Conservation (phyloP, 75 land plant species). For the Picea sitchensis region DNA sequence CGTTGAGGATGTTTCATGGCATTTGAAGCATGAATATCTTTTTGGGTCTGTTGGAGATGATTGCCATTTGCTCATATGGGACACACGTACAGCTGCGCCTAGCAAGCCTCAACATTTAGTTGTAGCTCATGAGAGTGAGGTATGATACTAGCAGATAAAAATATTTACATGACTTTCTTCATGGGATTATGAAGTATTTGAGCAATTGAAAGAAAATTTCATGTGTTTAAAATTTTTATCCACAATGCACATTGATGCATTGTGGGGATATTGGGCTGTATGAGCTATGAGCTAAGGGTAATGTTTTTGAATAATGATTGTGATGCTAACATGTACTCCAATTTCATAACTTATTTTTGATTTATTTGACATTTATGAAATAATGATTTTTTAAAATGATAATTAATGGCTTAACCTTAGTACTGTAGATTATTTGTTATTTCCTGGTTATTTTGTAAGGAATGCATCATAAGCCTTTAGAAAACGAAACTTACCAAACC, state of each 20-base stretch:
- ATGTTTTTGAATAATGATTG: background rate
- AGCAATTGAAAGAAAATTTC: background rate
- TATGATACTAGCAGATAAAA: too few species aligned
- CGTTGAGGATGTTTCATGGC: constrained; percentile 97
- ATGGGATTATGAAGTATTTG: too few species aligned
- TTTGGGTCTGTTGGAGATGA: constrained; percentile 98
- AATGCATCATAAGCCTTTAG: too few species aligned
- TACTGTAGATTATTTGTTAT: too few species aligned
- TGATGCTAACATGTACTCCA: background rate
- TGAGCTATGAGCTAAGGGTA: background rate
- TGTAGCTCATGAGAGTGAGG: constrained; percentile 39
- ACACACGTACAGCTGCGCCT: constrained; percentile 41
- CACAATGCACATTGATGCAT: background rate
- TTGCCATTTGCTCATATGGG: constrained; percentile 78
- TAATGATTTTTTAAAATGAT: too few species aligned
- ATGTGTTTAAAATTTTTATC: background rate
- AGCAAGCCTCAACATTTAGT: constrained; percentile 62
- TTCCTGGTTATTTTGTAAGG: too few species aligned
- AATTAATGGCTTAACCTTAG: too few species aligned
- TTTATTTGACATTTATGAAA: too few species aligned
- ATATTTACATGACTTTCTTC: background rate
- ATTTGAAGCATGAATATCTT: constrained; percentile 67
- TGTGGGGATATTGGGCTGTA: background rate
- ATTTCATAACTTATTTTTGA: too few species aligned
- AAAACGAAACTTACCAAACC: too few species aligned